A percentile compares a stretch with the other conserved stretches of the same genome.
Conservation (phyloP, 305 asterid species). For the Andrographis paniculata region DNA sequence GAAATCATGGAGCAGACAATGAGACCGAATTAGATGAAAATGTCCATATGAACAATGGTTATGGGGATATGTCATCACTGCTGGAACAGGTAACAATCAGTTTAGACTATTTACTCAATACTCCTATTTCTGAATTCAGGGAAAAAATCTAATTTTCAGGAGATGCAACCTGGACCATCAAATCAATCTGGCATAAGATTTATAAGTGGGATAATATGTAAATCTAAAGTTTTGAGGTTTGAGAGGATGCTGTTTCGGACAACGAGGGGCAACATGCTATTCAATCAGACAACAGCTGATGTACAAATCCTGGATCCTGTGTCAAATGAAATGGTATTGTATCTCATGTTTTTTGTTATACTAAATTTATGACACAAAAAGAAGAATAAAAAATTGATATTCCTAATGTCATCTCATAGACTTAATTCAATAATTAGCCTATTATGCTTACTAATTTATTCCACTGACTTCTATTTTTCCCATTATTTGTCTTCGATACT, state of each 20-base stretch:
- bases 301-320: slow-evolving; percentile 74
- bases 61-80: slow-evolving; percentile 57
- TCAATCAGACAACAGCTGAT: slow-evolving; percentile 84
- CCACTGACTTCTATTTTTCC: too few relatives aligned
- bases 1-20: slow-evolving; percentile 41
- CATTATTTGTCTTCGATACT: too few relatives aligned
- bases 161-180: slow-evolving; percentile 64
- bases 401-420: too few relatives aligned
- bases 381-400: too few relatives aligned
- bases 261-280: slow-evolving; percentile 97
- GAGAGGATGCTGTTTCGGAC: slow-evolving; percentile 98
- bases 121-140: slow-evolving; percentile 25
- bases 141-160: slow-evolving; percentile 47
- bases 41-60: slow-evolving; percentile 36
- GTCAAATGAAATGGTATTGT: slow-evolving; percentile 74
- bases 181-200: slow-evolving; percentile 88
- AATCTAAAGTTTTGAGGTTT: slow-evolving; percentile 69
- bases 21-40: slow-evolving; percentile 86
- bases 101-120: slow-evolving; percentile 13
- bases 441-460: too few relatives aligned
- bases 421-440: too few relatives aligned
- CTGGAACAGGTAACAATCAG: slow-evolving; percentile 65
- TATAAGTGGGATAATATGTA: slow-evolving; percentile 82
- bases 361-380: too few relatives aligned
- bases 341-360: too few relatives aligned